phyloP scores from a whole-genome alignment of 371 early-diverging fungal species.

The Lichtheimia hyalospora region DNA sequence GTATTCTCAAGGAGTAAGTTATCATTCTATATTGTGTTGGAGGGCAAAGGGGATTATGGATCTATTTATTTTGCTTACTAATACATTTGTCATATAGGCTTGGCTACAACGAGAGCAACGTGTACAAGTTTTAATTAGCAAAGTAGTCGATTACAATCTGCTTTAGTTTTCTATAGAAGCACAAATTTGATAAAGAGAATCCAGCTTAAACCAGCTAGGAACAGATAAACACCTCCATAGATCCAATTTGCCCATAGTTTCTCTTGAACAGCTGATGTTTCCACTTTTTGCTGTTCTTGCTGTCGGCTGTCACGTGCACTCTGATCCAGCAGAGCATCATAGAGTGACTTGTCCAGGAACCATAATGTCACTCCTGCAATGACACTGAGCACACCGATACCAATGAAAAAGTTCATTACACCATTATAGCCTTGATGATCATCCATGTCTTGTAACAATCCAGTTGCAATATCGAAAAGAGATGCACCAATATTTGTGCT shows the following conservation, averaged over 20 bases:
- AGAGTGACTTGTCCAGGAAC: slow-evolving; percentile 37
- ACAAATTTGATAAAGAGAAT: slow-evolving; percentile 13
- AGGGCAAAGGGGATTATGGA: background rate
- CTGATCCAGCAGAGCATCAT: slow-evolving; percentile 16
- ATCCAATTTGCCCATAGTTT: slow-evolving; percentile 14
- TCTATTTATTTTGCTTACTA: no score
- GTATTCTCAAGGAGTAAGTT: slow-evolving; percentile 75
- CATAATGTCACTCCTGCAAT: slow-evolving; percentile 41
- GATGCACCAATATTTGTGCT: slow-evolving; percentile 64
- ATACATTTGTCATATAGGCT: slow-evolving; percentile 33
- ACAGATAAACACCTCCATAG: slow-evolving; percentile 10
- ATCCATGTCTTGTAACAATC: slow-evolving; percentile 59
- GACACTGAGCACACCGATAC: slow-evolving; percentile 38
- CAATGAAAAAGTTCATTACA: slow-evolving; percentile 55
- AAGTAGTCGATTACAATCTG: background rate
- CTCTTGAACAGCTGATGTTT: background rate
- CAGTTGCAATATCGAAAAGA: slow-evolving; percentile 63
- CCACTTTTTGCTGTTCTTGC: slow-evolving; percentile 1
- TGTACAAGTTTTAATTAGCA: slow-evolving; percentile 81
- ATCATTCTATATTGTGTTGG: background rate
- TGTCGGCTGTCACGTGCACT: slow-evolving; percentile 5
- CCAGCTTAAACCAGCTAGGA: slow-evolving; percentile 11
- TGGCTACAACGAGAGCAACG: slow-evolving; percentile 75
- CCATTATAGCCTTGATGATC: slow-evolving; percentile 40
- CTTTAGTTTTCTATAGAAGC: slow-evolving; percentile 3